Evolutionary conservation across 257 asterid species (phyloP).

Genomic region (Jaltomata sinuosa): DNA sequence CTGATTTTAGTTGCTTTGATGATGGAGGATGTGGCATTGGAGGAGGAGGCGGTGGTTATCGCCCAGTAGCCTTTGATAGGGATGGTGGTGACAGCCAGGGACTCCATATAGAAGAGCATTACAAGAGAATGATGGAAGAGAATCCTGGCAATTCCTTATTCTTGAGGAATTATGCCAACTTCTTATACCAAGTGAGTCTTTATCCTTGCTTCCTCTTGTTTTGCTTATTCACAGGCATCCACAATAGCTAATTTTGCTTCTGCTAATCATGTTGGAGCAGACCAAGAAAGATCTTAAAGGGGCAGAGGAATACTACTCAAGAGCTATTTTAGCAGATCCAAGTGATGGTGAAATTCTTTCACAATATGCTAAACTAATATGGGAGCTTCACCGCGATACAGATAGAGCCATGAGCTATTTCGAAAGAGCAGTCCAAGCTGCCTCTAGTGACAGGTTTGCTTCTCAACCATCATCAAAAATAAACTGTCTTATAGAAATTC

Average conservation of each 20-base stretch:
- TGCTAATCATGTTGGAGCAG: slow-evolving; percentile 14
- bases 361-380: slow-evolving; percentile 55
- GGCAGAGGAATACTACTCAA: slow-evolving; percentile 75
- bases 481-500: background rate
- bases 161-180: slow-evolving; percentile 80
- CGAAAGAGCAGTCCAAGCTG: slow-evolving; percentile 53
- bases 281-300: slow-evolving; percentile 41
- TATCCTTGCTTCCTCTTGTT: background rate
- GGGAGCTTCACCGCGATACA: slow-evolving; percentile 64
- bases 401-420: slow-evolving; percentile 52
- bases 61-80: slow-evolving; percentile 36
- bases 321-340: slow-evolving; percentile 81
- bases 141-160: slow-evolving; percentile 59
- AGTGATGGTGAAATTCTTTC: slow-evolving; percentile 70
- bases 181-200: slow-evolving; percentile 48
- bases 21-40: background rate
- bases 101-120: slow-evolving; percentile 47
- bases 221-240: background rate
- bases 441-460: slow-evolving; percentile 53
- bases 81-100: slow-evolving; percentile 44
- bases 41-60: slow-evolving; percentile 36
- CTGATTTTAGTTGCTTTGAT: slow-evolving; percentile 7
- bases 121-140: slow-evolving; percentile 50
- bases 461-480: background rate
- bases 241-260: background rate